Percentiles rank a stretch among this genome's conserved stretches.
Conservation (phyloP, 2,329 filamentous ascomycete genomes). For the Colletotrichum limetticola region DNA sequence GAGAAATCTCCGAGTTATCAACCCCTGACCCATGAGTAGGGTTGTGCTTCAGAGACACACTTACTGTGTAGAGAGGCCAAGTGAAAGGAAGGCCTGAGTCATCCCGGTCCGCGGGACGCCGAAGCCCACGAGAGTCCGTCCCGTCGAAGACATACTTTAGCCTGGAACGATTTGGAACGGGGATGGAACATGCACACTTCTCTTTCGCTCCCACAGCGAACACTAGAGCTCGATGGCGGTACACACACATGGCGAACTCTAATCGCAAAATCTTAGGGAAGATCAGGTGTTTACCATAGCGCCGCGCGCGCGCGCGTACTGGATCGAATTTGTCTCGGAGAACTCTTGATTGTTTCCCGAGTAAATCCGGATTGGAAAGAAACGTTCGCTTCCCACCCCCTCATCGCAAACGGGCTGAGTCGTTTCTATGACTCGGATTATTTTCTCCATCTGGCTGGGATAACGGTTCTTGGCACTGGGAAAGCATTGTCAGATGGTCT, state of each 20-base stretch:
- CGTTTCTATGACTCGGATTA: conserved; percentile 16
- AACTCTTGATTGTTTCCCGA: conserved; percentile 5
- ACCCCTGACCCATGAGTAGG: not conserved
- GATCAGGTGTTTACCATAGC: conserved; percentile 26
- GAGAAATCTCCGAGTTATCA: not conserved
- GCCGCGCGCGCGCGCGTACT: not conserved
- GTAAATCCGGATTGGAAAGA: not conserved
- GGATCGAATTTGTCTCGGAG: not conserved
- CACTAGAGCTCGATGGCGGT: not conserved
- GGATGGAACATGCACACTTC: conserved; percentile 38
- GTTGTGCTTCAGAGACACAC: not conserved
- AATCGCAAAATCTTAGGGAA: not conserved
- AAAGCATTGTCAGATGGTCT: not conserved
- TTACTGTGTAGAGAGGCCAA: not conserved
- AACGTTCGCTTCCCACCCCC: conserved; percentile 3
- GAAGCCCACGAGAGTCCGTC: conserved; percentile 3
- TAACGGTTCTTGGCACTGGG: conserved; percentile 2
- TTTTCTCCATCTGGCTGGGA: not conserved
- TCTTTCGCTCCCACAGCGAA: not conserved
- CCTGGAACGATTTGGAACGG: conserved; percentile 38
- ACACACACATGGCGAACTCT: conserved; percentile 9
- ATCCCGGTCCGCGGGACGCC: conserved; percentile 13
- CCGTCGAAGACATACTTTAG: conserved; percentile 10
- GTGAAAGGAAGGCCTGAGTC: not conserved
- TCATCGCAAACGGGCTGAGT: conserved; percentile 6